phyloP scores from a whole-genome alignment of 2,329 filamentous ascomycete genomes.

The Fusarium heterosporum region DNA sequence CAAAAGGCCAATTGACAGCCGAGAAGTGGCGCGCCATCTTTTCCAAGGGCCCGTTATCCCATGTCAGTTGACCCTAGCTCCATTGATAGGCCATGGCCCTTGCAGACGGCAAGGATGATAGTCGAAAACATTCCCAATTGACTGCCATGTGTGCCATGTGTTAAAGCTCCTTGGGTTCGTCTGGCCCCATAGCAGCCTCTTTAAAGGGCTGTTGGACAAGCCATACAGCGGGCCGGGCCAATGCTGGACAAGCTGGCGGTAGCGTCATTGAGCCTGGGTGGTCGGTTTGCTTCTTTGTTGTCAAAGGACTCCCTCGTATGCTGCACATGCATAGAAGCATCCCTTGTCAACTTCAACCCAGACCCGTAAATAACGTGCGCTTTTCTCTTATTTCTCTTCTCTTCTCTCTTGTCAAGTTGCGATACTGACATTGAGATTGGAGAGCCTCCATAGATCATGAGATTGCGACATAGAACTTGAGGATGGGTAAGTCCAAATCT shows the following conservation, averaged over 20 bases:
- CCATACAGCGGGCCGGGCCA: conserved; percentile 33
- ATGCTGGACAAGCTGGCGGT: conserved; percentile 37
- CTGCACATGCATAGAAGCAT: conserved; percentile 29
- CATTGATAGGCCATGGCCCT: conserved; percentile 47
- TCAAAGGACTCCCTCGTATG: conserved; percentile 39
- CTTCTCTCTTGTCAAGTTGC: conserved; percentile 24
- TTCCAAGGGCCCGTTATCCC: conserved; percentile 35
- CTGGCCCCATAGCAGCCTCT: conserved; percentile 32
- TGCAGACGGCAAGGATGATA: conserved; percentile 46
- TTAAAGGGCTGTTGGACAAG: conserved; percentile 27
- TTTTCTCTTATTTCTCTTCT: conserved; percentile 15
- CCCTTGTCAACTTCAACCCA: conserved; percentile 32
- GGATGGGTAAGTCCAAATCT: conserved; percentile 51
- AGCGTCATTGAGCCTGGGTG: conserved; percentile 39
- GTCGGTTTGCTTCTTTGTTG: conserved; percentile 35
- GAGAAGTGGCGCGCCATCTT: conserved; percentile 37
- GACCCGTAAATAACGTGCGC: conserved; percentile 25
- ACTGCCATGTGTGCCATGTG: conserved; percentile 35
- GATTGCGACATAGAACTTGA: conserved; percentile 49
- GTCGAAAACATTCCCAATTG: conserved; percentile 36
- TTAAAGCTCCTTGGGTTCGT: conserved; percentile 31
- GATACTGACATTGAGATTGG: conserved; percentile 30
- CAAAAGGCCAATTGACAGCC: conserved; percentile 34
- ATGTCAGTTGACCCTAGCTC: conserved; percentile 34
- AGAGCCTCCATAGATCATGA: conserved; percentile 48